A percentile compares a stretch with the other conserved stretches of the same genome.
Conservation (phyloP, 129 eudicot species). For the Helianthus tuberosus region DNA sequence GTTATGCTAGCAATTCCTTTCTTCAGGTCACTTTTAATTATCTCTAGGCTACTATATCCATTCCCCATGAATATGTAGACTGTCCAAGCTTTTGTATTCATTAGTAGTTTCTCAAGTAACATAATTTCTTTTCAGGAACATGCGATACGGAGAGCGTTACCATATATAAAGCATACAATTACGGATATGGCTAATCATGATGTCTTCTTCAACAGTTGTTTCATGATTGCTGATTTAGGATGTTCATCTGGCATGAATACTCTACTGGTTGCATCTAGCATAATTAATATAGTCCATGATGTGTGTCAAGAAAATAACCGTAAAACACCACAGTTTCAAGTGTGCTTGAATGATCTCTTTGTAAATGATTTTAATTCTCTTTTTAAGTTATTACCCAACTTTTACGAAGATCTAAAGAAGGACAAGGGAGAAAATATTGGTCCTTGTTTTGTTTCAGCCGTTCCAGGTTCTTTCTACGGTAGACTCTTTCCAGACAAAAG, state of each 20-base stretch:
- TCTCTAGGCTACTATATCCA: not conserved
- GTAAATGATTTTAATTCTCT: not conserved
- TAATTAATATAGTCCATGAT: not conserved
- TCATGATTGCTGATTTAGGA: slow-evolving; percentile 2
- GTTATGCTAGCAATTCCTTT: slow-evolving; percentile 3
- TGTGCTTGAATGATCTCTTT: not conserved
- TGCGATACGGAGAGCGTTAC: not conserved
- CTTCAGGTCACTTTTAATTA: not conserved
- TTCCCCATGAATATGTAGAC: not conserved
- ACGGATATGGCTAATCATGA: not conserved
- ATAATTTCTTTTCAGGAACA: not conserved
- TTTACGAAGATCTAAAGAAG: not conserved
- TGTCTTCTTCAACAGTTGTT: not conserved
- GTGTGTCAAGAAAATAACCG: not conserved
- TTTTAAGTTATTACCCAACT: not conserved
- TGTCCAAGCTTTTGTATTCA: not conserved
- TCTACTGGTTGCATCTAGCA: slow-evolving; percentile 2
- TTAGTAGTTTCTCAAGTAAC: not conserved
- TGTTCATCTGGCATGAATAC: not conserved
- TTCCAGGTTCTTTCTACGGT: not conserved
- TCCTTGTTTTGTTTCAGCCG: slow-evolving; percentile 3
- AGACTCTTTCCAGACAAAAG: not conserved
- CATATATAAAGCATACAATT: not conserved
- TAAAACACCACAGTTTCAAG: not conserved
- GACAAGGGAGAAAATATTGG: not conserved